Evolutionary conservation across 495 filamentous ascomycete species (phyloP).

Genomic region (Choiromyces venosus): DNA sequence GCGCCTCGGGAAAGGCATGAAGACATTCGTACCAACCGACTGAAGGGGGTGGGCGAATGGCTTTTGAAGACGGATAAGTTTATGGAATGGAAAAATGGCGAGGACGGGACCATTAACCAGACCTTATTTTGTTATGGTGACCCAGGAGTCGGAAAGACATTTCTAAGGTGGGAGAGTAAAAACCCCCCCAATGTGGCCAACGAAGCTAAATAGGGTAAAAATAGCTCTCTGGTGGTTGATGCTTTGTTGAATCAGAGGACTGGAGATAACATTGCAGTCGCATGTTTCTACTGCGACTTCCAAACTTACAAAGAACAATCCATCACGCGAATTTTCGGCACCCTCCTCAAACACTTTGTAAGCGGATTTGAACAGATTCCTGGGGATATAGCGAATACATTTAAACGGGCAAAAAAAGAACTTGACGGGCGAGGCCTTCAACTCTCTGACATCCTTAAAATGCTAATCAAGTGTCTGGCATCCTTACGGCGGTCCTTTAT

Average conservation of each 20-base stretch:
- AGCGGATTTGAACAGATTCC: neutral
- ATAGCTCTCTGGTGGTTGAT: neutral
- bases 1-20: neutral
- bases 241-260: neutral
- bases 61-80: neutral
- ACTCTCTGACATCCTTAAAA: neutral
- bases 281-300: neutral
- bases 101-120: too few relatives aligned
- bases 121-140: neutral
- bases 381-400: neutral
- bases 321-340: neutral
- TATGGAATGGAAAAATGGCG: neutral
- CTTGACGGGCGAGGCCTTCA: neutral
- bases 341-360: too few relatives aligned
- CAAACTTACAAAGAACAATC: neutral
- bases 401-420: neutral
- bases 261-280: neutral
- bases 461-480: neutral
- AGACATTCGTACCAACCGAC: neutral
- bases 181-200: neutral
- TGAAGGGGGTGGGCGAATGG: conserved; percentile 1
- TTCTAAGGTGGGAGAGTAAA: neutral
- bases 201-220: neutral
- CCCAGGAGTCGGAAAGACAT: neutral
- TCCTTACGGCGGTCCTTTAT: neutral